Evolutionary conservation across 495 filamentous ascomycete genomes (phyloP), one percentile per base, ranked within the genome.

Genomic region (Aspergillus cristatus): DNA sequence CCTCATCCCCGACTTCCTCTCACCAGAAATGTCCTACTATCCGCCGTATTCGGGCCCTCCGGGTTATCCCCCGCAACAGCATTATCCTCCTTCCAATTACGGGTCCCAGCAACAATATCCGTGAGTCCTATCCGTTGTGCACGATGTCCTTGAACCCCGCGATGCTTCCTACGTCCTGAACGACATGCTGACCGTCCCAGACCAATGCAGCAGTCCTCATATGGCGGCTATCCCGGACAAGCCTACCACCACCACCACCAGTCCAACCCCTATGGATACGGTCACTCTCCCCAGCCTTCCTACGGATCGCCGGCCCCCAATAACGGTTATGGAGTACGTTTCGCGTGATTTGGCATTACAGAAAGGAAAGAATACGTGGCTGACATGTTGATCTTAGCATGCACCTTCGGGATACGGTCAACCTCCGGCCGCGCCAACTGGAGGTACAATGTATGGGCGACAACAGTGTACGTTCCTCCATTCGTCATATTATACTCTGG

Each of bases 21-120:
- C 20, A 16, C 14, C 28, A 41, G 46, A 42, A 40, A 75, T 75
- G 71, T 75, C 71, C 39, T 73, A 68, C 43, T 75, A 72, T 41
- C 68, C 67, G 22, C 62, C 67, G 24, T 67, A 68, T 40, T 55
- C 54, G 30, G 67, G 63, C 31, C 46, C 55, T 31, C 65, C 69
- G 44, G 66, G 65, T 28, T 73, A 75, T 46, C 68, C 67, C 47
- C 67, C 69, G 42, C 68, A 54, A 37, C 65, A 71, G 43, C 60
- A 44, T 42, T 57, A 61, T 42, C 58, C 56, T 54, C 60, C 51
- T 35, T 53, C 55, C 33, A 54, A 53, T 37, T 63, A 65, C 35
- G 48, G 41, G 29, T 50, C 49, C 34, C 60, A 60, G 22, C 57
- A 54, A 35, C 57, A 42, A 28, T 60, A 58, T 32, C 53, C 46